Evolutionary conservation across 2,329 filamentous ascomycete species (phyloP).

Genomic region (Penicillium sp.): DNA sequence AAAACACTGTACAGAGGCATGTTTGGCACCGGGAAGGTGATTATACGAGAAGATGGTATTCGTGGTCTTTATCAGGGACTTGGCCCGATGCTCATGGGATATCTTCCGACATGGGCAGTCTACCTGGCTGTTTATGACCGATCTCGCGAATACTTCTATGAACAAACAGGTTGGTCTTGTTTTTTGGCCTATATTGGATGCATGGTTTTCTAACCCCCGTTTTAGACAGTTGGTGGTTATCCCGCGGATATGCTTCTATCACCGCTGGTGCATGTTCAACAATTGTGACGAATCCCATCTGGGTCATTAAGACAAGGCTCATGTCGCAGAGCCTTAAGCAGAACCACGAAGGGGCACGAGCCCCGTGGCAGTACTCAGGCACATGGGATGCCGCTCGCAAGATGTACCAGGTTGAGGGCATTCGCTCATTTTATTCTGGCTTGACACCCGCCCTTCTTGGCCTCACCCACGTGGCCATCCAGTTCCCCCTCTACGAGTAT

Average conservation of each 20-base stretch:
- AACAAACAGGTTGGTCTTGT: constrained; percentile 59
- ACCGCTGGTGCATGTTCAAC: constrained; percentile 91
- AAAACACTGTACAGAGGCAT: constrained; percentile 76
- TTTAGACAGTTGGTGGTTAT: constrained; percentile 71
- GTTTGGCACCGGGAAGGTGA: constrained; percentile 79
- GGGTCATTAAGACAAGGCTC: constrained; percentile 97
- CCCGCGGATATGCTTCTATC: constrained; percentile 87
- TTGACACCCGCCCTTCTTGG: constrained; percentile 89
- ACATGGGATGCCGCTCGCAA: constrained; percentile 90
- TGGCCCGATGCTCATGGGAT: constrained; percentile 91
- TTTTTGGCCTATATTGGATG: not conserved
- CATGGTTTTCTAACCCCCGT: constrained; percentile 3
- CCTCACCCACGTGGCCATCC: constrained; percentile 91
- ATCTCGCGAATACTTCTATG: constrained; percentile 72
- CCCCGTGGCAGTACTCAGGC: constrained; percentile 81
- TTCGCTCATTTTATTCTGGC: constrained; percentile 91
- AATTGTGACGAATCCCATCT: constrained; percentile 93
- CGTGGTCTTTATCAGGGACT: constrained; percentile 90
- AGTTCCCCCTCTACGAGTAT: constrained; percentile 94
- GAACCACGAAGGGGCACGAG: constrained; percentile 51
- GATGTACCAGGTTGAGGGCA: constrained; percentile 90
- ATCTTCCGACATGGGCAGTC: constrained; percentile 96
- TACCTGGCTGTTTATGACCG: constrained; percentile 97
- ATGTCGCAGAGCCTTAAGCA: constrained; percentile 80
- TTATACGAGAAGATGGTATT: constrained; percentile 85